phyloP scores from a whole-genome alignment of 345 rosid species.

The Xanthoceras sorbifolium region DNA sequence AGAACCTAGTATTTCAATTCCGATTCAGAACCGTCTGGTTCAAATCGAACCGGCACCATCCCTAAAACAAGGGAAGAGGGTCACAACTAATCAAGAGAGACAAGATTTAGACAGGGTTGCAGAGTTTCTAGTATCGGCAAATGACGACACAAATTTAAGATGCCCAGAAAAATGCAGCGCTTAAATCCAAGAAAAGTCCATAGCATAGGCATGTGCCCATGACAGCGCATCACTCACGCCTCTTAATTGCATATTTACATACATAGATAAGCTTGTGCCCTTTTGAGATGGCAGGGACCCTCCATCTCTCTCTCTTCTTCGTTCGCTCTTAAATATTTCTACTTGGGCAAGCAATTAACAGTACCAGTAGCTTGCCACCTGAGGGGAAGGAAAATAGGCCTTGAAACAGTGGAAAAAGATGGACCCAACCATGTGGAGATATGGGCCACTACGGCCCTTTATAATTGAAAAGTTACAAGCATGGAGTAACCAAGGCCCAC shows the following conservation, averaged over 20 bases:
- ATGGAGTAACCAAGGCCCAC: constrained; percentile 23
- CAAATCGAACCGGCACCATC: too few species aligned
- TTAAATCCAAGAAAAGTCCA: background rate
- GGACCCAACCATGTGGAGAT: constrained; percentile 22
- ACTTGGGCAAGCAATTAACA: background rate
- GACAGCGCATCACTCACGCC: constrained; percentile 14
- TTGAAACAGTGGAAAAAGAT: background rate
- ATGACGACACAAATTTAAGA: background rate
- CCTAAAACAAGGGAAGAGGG: background rate
- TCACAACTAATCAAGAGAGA: background rate
- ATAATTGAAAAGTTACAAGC: background rate
- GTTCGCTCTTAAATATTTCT: background rate
- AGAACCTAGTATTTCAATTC: too few species aligned
- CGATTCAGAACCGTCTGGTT: too few species aligned
- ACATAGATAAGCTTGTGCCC: constrained; percentile 1
- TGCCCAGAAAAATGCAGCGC: background rate
- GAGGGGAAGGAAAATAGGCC: background rate
- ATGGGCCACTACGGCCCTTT: constrained; percentile 35
- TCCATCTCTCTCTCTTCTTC: constrained; percentile 2
- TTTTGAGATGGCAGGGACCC: constrained; percentile 2
- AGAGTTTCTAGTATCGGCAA: background rate
- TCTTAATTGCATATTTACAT: background rate
- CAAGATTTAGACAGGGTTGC: constrained; percentile 6
- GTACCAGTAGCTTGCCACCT: too few species aligned
- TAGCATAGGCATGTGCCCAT: constrained; percentile 12